Base-by-base conservation (phyloP, 169 alveolate species). In the Eimeria necatrix region DNA sequence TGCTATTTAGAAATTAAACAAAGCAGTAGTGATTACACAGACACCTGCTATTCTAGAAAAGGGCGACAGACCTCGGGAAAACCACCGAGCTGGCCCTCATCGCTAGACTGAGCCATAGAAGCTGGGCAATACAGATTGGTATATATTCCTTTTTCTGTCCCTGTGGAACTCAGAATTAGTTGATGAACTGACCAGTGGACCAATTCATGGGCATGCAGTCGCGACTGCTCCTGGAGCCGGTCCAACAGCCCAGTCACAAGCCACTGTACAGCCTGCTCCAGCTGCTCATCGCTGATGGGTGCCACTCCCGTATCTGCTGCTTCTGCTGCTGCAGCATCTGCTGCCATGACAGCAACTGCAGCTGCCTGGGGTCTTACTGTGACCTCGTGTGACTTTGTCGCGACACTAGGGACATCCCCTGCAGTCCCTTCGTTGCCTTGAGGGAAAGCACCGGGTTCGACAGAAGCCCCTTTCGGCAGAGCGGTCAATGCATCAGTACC, bases 251-350 rank as follows among this genome's bases (percentile, higher is more conserved):
- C 89, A 26, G 61, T 80, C 49, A 80, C 89, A 14, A 80, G 71
- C 89, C 89, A 80, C 89, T 80, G 89, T 20, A 80, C 89, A 4
- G 89, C 89, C 70, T 80, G 89, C 89, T 80, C 89, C 89, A 80
- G 71, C 89, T 80, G 89, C 51, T 80, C 89, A n/a, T 80, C 89
- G 49, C 71, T 80, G 8, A 80, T 80, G 26, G 89, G 89, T 26
- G 70, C 89, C 49, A 14, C 71, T 16, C 89, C 89, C 32, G 52
- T 7, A 20, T 52, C 70, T 52, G 70, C 51, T 49, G 89, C 71
- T 80, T 49, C 89, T 48, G 71, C 89, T 52, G 49, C 64, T 22
- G 78, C 78, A 10, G 78, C 32, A 24, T 68, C 78, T 18, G 78
- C 32, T 7, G 78, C 78, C 12, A 24, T 1, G n/a, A 52, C 32